Conservation (phyloP, 192 early-diverging fungal genomes). For the Entomortierella parvispora region DNA sequence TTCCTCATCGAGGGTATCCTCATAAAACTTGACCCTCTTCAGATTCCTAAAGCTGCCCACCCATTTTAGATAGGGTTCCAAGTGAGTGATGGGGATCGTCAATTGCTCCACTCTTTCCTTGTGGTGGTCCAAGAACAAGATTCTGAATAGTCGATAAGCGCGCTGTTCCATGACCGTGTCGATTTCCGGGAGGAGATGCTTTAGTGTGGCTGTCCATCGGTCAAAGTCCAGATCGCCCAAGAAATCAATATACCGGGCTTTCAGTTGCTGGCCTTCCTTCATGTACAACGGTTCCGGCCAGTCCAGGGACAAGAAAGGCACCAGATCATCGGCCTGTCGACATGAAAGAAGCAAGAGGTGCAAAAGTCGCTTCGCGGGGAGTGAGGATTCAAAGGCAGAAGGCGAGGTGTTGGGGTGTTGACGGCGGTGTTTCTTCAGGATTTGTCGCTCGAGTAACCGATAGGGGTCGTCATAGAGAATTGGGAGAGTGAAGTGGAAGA, state of each 20-base stretch:
- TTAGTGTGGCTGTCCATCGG: conserved; percentile 26
- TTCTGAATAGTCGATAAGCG: conserved; percentile 12
- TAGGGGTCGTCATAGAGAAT: conserved; percentile 38
- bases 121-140: conserved; percentile 37
- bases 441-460: conserved; percentile 5
- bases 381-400: background rate
- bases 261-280: conserved; percentile 2
- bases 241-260: conserved; percentile 20
- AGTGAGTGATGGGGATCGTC: conserved; percentile 30
- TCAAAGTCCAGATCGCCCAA: conserved; percentile 22
- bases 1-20: conserved; percentile 20
- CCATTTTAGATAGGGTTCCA: conserved; percentile 18
- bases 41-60: conserved; percentile 11
- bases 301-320: conserved; percentile 32
- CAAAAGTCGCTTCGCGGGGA: conserved; percentile 18
- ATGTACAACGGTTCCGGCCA: conserved; percentile 26
- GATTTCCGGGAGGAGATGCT: conserved; percentile 4
- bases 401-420: background rate
- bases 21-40: conserved; percentile 23
- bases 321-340: conserved; percentile 13
- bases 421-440: background rate
- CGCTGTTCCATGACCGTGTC: conserved; percentile 15
- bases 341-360: conserved; percentile 34
- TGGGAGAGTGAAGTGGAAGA: conserved; percentile 20
- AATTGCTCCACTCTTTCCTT: conserved; percentile 8